Conservation (phyloP, 2,329 filamentous ascomycete species). For the Ilyonectria destructans region DNA sequence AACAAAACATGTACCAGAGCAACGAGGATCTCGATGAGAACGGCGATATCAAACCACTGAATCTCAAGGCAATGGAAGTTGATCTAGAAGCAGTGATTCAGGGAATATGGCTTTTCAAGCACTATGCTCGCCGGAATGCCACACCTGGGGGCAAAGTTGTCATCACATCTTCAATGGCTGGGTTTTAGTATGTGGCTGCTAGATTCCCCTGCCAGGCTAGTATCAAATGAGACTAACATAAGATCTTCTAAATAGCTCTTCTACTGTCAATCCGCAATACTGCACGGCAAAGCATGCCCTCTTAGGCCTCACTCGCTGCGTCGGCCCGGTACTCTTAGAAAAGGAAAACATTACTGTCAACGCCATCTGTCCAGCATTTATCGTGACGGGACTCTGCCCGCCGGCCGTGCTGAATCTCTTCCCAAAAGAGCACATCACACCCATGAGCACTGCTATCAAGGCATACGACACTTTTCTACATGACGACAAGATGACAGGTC, state of each 20-base stretch:
- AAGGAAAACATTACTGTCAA: slow-evolving; percentile 27
- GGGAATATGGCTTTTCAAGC: slow-evolving; percentile 11
- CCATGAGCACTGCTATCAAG: slow-evolving; percentile 18
- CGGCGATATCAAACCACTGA: slow-evolving; percentile 11
- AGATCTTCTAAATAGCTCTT: slow-evolving; percentile 12
- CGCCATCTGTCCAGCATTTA: slow-evolving; percentile 22
- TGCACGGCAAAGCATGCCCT: slow-evolving; percentile 20
- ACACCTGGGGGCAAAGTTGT: slow-evolving; percentile 20
- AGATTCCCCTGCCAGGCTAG: not conserved
- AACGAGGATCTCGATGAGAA: slow-evolving; percentile 7
- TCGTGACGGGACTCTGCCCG: slow-evolving; percentile 13
- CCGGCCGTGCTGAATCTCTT: slow-evolving; percentile 12
- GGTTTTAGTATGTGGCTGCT: slow-evolving; percentile 6
- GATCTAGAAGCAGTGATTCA: slow-evolving; percentile 19
- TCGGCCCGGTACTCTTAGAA: slow-evolving; percentile 12
- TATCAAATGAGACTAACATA: not conserved
- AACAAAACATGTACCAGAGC: slow-evolving; percentile 21
- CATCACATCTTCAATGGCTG: slow-evolving; percentile 16
- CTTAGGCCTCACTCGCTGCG: slow-evolving; percentile 17
- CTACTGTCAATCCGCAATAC: slow-evolving; percentile 18
- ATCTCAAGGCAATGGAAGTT: slow-evolving; percentile 25
- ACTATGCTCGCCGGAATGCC: slow-evolving; percentile 21
- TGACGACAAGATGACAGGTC: slow-evolving; percentile 1
- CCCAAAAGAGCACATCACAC: slow-evolving; percentile 22
- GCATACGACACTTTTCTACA: slow-evolving; percentile 18